These are phyloP conservation scores for Desmodesmus armatus DNA, from an alignment of 139 green algal genomes.

Conservation along the genomic window DNA sequence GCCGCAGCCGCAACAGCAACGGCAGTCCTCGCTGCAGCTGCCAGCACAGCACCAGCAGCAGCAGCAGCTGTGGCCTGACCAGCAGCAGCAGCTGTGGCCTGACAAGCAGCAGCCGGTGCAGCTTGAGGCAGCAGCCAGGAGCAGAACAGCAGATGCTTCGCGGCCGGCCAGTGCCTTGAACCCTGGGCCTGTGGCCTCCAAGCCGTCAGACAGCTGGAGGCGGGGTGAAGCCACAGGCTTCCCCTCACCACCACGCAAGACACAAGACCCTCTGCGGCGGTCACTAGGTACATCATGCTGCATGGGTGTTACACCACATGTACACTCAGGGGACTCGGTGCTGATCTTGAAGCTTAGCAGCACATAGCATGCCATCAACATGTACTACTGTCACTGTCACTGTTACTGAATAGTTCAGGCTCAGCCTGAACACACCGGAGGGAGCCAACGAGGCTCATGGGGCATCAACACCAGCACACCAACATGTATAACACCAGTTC, in stretches of 20 bases:
- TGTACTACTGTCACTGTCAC: too few species aligned
- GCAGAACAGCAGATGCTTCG: background rate
- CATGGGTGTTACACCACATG: too few species aligned
- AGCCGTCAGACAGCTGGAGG: constrained; percentile 25
- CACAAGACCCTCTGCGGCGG: constrained; percentile 1
- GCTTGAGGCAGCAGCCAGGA: background rate
- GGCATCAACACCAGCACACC: too few species aligned
- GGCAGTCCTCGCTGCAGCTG: background rate
- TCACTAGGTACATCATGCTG: background rate
- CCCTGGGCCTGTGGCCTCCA: constrained; percentile 1
- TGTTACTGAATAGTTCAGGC: too few species aligned
- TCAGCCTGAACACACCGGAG: too few species aligned
- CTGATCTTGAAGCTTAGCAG: too few species aligned
- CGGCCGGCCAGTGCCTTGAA: background rate
- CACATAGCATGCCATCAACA: too few species aligned
- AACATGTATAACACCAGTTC: too few species aligned
- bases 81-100: too few species aligned
- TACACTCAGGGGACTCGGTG: too few species aligned
- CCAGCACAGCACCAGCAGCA: background rate
- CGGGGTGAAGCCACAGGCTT: constrained; percentile 31
- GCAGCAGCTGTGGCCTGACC: background rate
- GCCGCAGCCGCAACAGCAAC: background rate
- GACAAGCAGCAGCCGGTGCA: background rate
- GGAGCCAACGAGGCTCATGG: too few species aligned
- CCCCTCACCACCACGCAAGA: background rate